Evolutionary conservation across 352 stramenopile species (phyloP).

Genomic region (Pythium dissotocum): DNA sequence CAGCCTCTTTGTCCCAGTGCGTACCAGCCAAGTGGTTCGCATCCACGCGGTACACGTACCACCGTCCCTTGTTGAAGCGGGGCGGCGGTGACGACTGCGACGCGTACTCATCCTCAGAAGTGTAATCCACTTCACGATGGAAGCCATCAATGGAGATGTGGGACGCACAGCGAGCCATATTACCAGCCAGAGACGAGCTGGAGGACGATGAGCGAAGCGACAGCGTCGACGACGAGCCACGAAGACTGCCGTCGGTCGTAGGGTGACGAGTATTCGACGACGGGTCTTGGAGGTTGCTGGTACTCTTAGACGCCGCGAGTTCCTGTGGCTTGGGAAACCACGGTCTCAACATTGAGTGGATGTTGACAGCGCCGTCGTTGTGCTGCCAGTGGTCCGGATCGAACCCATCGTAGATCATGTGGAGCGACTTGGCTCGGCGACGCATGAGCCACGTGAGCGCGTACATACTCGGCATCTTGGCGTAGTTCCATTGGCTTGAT

Average conservation of each 20-base stretch:
- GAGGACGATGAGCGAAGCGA: conserved; percentile 44
- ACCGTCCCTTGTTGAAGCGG: conserved; percentile 58
- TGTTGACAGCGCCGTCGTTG: conserved; percentile 80
- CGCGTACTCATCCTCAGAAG: conserved; percentile 15
- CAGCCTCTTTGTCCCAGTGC: conserved; percentile 63
- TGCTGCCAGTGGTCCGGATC: conserved; percentile 62
- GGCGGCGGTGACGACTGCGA: neutral
- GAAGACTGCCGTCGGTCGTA: conserved; percentile 6
- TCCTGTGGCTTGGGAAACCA: conserved; percentile 64
- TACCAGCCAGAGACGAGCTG: conserved; percentile 30
- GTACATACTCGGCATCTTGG: conserved; percentile 66
- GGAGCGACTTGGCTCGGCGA: conserved; percentile 43
- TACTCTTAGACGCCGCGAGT: conserved; percentile 17
- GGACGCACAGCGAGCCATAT: conserved; percentile 51
- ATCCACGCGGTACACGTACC: conserved; percentile 80
- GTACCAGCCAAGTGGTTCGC: conserved; percentile 77
- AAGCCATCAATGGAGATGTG: conserved; percentile 79
- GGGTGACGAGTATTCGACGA: conserved; percentile 9
- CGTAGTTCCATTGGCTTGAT: conserved; percentile 23
- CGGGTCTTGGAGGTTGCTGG: conserved; percentile 25
- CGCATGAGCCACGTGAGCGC: conserved; percentile 67
- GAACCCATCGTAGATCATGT: conserved; percentile 64
- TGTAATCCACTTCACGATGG: conserved; percentile 40
- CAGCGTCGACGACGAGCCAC: conserved; percentile 27
- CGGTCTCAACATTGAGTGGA: conserved; percentile 63